Evolutionary conservation across 83 land plant genomes (phyloP).

Genomic region (Diphasiastrum complanatum): DNA sequence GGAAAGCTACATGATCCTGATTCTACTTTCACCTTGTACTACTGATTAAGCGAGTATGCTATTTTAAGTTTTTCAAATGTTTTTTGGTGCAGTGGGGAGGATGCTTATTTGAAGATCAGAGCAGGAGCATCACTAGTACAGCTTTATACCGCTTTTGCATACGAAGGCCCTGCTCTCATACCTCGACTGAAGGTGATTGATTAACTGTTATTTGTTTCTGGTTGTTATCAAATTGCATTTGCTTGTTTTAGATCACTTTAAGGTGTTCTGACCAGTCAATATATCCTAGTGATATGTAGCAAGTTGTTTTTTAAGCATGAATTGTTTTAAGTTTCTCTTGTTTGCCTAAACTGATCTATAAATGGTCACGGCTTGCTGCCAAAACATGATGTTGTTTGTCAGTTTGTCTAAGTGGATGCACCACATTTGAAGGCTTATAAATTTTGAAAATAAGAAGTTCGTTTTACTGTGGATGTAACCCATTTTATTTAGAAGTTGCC

Average conservation of each 20-base stretch:
- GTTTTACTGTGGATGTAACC: too few species aligned
- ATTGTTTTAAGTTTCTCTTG: background rate
- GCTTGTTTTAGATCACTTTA: background rate
- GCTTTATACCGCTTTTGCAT: constrained; percentile 87
- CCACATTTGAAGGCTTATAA: too few species aligned
- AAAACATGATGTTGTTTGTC: too few species aligned
- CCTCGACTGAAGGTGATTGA: constrained; percentile 71
- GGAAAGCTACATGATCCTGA: too few species aligned
- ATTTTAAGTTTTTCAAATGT: background rate
- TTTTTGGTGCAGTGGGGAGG: constrained; percentile 71
- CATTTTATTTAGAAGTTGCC: too few species aligned
- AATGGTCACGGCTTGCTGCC: too few species aligned
- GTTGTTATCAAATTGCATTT: too few species aligned
- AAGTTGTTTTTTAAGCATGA: background rate
- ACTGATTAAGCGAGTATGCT: too few species aligned
- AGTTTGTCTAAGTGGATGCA: too few species aligned
- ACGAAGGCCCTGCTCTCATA: constrained; percentile 91
- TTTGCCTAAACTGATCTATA: too few species aligned
- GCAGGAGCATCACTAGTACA: constrained; percentile 95
- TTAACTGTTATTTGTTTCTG: background rate
- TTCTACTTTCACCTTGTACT: too few species aligned
- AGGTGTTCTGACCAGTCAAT: background rate
- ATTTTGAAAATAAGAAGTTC: too few species aligned
- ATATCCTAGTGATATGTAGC: background rate
- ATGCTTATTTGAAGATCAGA: constrained; percentile 87